Evolutionary conservation across 768 basidiomycete genomes (phyloP), one percentile per base, ranked within the genome.

Genomic region (Mycena vitilis): DNA sequence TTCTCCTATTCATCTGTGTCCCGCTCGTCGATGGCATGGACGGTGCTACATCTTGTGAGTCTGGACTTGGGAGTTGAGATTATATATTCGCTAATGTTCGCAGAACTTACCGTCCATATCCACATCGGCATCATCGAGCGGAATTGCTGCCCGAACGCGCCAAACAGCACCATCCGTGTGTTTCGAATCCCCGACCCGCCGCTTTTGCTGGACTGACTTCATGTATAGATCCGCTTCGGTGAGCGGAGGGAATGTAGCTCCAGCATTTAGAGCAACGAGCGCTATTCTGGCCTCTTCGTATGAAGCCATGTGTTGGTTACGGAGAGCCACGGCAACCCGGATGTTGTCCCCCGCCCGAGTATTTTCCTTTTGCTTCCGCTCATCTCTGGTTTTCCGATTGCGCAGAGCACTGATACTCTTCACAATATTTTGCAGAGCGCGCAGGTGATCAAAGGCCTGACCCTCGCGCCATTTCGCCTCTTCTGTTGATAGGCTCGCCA

Each of bases 401-500:
- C 58, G 58, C 5, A 60, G 12, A 36, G 58, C 30, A 16, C 20
- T 60, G 1, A 60, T 34, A 1, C 30, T 18, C 22, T 49, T 60
- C 8, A 60, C 60, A 5, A 60, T 40, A 22, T 60, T 20, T 37
- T 60, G 60, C 30, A 51, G 34, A 9, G 60, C 60, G 3, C 60
- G 60, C 47, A 60, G 34, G 38, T 15, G 7, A 23, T 63, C 61
- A 34, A 63, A 63, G 10, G 34, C 52, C n/a, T 63, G 52, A 11
- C 61, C 61, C 16, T 63, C 61, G 2, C 61, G 16, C 61, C 61
- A 63, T 23, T 44, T 34, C 2, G 18, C 12, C 34, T 63, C 61
- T 12, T 63, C 61, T 1, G 36, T 8, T 1, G 18, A 52, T 0
- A 63, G 30, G 30, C 4, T 10, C 1, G 18, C 42, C 2, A 63